Percentiles rank a stretch among this genome's conserved stretches.
phyloP scores from a whole-genome alignment of 2,329 filamentous ascomycete genomes.

The Hymenoscyphus albidus region DNA sequence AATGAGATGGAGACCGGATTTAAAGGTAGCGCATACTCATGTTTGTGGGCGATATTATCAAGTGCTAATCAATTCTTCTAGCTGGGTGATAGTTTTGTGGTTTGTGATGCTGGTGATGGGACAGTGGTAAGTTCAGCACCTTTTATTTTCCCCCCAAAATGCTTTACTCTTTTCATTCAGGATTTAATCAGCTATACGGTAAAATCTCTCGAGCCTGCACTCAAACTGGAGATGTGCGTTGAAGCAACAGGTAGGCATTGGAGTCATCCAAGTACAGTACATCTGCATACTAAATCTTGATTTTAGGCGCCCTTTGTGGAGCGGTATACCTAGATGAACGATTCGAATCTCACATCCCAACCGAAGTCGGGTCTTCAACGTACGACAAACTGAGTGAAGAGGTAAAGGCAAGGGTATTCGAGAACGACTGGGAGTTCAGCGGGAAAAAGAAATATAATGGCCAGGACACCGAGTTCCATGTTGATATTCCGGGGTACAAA shows the following conservation, averaged over 20 bases:
- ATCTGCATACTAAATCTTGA: neutral
- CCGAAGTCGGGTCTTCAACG: neutral
- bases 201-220: conserved; percentile 3
- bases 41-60: neutral
- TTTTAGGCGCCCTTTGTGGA: conserved; percentile 12
- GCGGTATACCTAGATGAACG: conserved; percentile 10
- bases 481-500: conserved; percentile 14
- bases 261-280: neutral
- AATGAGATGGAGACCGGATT: conserved; percentile 3
- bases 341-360: conserved; percentile 7
- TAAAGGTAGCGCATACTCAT: neutral
- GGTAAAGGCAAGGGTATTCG: conserved; percentile 6
- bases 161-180: too few species aligned
- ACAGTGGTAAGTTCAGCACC: neutral
- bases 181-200: conserved; percentile 16
- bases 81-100: conserved; percentile 53
- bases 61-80: neutral
- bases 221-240: conserved; percentile 10
- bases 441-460: conserved; percentile 4
- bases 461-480: conserved; percentile 1
- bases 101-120: conserved; percentile 57
- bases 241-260: conserved; percentile 9
- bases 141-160: too few species aligned
- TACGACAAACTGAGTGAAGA: conserved; percentile 6
- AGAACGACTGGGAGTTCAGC: conserved; percentile 12